phyloP scores from a whole-genome alignment of 352 stramenopile species.

The Phytophthora cactorum region DNA sequence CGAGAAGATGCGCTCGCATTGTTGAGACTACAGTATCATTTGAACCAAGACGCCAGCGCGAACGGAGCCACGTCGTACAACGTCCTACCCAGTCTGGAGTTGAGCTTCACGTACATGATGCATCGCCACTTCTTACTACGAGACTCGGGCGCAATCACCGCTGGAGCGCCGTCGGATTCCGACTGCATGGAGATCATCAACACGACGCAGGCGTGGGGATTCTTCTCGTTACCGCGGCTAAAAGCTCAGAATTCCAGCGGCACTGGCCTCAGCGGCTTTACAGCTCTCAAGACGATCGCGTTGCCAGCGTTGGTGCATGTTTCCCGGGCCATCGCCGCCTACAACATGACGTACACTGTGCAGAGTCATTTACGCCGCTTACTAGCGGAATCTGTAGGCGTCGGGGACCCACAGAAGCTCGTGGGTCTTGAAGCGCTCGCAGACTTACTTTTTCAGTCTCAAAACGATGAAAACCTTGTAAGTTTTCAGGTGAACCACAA shows the following conservation, averaged over 20 bases:
- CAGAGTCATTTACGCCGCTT: constrained; percentile 72
- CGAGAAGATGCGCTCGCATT: constrained; percentile 66
- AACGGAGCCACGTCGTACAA: constrained; percentile 25
- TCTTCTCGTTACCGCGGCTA: constrained; percentile 58
- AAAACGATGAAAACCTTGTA: not conserved
- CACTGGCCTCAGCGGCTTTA: constrained; percentile 25
- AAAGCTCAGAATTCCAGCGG: constrained; percentile 36
- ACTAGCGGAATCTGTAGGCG: constrained; percentile 59
- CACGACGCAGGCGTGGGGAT: constrained; percentile 79
- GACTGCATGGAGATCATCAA: constrained; percentile 89
- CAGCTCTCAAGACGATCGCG: constrained; percentile 38
- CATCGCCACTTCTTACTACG: constrained; percentile 55
- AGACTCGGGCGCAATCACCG: constrained; percentile 21
- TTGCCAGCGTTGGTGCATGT: constrained; percentile 60
- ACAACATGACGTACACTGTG: constrained; percentile 75
- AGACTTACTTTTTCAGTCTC: constrained; percentile 28
- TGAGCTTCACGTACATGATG: constrained; percentile 46
- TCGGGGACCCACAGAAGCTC: constrained; percentile 79
- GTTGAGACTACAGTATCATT: constrained; percentile 63
- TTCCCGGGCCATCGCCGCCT: constrained; percentile 60
- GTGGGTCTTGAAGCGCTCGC: constrained; percentile 60
- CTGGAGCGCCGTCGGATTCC: constrained; percentile 42
- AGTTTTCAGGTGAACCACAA: constrained; percentile 45
- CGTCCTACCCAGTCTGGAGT: constrained; percentile 32
- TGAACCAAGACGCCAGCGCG: constrained; percentile 62